Percentiles rank a stretch among this genome's conserved stretches.
Evolutionary conservation across 1,284 basidiomycete genomes (phyloP).

Genomic region (Xerocomus nothofagi): DNA sequence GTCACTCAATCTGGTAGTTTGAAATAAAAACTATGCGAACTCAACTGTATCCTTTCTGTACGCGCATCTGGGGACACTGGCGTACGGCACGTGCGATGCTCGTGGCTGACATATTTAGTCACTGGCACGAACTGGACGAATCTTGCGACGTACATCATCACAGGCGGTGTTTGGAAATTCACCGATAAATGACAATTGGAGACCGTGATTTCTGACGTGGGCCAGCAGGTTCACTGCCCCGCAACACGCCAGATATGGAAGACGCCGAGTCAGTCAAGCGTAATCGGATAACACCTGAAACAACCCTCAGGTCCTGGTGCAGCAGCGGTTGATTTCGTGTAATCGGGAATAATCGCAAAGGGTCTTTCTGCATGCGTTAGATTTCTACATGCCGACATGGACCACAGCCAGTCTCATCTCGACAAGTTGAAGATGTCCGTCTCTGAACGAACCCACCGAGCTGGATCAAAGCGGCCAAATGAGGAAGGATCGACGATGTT

Average conservation of each 20-base stretch:
- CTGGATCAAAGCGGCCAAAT: not conserved
- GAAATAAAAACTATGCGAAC: constrained; percentile 11
- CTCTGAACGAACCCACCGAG: not conserved
- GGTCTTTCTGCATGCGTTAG: not conserved
- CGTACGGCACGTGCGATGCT: constrained; percentile 1
- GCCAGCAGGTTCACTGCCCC: not conserved
- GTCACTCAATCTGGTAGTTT: not conserved
- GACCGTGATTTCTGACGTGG: constrained; percentile 2
- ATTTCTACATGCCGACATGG: not conserved
- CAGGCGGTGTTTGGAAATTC: constrained; percentile 9
- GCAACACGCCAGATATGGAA: not conserved
- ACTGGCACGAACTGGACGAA: not conserved
- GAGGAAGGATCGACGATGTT: constrained; percentile 20
- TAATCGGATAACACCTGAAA: constrained; percentile 20
- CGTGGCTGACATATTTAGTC: constrained; percentile 10
- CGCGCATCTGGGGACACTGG: not conserved
- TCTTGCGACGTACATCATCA: constrained; percentile 1
- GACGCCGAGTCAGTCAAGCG: not conserved
- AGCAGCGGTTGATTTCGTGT: not conserved
- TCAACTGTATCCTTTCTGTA: constrained; percentile 1
- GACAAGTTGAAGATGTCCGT: not conserved
- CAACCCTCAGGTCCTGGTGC: not conserved
- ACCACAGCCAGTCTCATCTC: not conserved
- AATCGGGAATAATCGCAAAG: not conserved
- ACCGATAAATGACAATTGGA: constrained; percentile 2